Conservation (phyloP, 768 basidiomycete species). For the Collybia nuda region DNA sequence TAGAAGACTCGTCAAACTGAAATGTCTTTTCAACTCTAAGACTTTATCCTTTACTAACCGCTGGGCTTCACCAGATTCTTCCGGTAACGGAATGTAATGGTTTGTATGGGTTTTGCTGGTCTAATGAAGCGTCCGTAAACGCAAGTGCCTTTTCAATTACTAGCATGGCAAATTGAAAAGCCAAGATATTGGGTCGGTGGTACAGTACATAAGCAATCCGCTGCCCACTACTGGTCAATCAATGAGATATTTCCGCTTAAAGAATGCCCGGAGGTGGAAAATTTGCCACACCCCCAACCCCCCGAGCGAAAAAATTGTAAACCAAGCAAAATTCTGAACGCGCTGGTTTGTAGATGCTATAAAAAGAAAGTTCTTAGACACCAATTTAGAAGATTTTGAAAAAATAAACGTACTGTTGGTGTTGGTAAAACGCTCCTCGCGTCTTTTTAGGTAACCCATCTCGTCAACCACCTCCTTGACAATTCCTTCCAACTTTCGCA, state of each 20-base stretch:
- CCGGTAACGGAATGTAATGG: no score
- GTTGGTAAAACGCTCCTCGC: conserved; percentile 84
- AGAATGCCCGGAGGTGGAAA: conserved; percentile 90
- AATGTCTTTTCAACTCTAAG: no score
- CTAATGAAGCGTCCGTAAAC: no score
- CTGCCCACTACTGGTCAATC: conserved; percentile 43
- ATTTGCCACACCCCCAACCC: conserved; percentile 93
- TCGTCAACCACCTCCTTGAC: conserved; percentile 96
- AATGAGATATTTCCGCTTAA: conserved; percentile 94
- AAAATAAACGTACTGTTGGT: conserved; percentile 76
- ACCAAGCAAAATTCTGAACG: conserved; percentile 91
- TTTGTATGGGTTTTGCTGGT: no score
- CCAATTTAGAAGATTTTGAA: neutral
- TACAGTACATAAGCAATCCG: no score
- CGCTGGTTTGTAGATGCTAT: conserved; percentile 89
- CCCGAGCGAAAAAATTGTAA: conserved; percentile 77
- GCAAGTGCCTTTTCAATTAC: no score
- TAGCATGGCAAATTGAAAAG: conserved; percentile 8
- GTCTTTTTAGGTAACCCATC: conserved; percentile 82
- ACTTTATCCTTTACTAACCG: no score
- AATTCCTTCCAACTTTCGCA: conserved; percentile 95
- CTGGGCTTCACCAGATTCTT: no score
- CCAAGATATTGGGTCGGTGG: no score
- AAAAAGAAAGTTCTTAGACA: conserved; percentile 1
- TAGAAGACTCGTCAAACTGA: no score